phyloP scores from a whole-genome alignment of 257 asterid genomes.

The Fraxinus americana region DNA sequence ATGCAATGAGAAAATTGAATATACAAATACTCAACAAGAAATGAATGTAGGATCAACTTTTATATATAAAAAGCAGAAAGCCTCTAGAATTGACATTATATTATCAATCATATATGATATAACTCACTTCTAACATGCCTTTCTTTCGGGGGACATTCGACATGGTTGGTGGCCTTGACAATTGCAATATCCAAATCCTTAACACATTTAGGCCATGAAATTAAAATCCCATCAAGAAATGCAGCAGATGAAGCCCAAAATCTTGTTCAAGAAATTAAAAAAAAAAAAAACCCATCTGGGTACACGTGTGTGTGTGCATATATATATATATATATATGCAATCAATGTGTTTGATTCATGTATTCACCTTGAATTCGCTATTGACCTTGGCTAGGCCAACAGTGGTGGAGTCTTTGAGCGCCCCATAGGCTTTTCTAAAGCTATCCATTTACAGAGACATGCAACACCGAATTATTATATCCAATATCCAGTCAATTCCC shows the following conservation, averaged over 20 bases:
- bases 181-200: slow-evolving; percentile 93
- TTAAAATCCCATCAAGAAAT: slow-evolving; percentile 7
- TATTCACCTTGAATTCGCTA: slow-evolving; percentile 81
- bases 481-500: neutral
- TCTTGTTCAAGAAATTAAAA: neutral
- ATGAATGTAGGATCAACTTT: neutral
- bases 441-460: slow-evolving; percentile 73
- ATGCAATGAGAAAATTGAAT: neutral
- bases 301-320: neutral
- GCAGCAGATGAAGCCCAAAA: neutral
- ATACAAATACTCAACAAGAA: neutral
- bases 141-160: slow-evolving; percentile 84
- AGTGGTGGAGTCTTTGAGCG: slow-evolving; percentile 88
- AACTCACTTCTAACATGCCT: slow-evolving; percentile 84
- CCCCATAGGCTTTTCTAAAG: slow-evolving; percentile 89
- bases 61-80: neutral
- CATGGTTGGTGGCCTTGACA: slow-evolving; percentile 89
- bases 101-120: neutral
- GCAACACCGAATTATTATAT: slow-evolving; percentile 33
- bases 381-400: slow-evolving; percentile 96
- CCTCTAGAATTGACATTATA: neutral
- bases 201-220: neutral
- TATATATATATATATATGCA: neutral
- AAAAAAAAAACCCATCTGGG: neutral
- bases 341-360: neutral